Evolutionary conservation across 805 yeast species (phyloP).

Genomic region (Lachancea cidri): DNA sequence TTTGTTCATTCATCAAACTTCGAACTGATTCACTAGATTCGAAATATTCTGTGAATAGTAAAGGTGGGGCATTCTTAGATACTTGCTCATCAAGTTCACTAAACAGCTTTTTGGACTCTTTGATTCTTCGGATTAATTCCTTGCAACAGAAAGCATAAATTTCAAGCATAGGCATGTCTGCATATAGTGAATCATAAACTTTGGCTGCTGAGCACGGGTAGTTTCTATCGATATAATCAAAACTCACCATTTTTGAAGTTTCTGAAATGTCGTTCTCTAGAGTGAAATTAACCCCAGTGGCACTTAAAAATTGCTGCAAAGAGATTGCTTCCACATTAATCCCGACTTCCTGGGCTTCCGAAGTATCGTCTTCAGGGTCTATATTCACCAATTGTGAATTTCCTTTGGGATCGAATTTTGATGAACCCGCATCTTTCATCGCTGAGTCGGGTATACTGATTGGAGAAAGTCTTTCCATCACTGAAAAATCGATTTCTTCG

Average conservation of each 20-base stretch:
- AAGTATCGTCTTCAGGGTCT: background rate
- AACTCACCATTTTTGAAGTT: slow-evolving; percentile 1
- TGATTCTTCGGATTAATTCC: slow-evolving; percentile 47
- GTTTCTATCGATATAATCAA: background rate
- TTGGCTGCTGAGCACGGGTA: slow-evolving; percentile 7
- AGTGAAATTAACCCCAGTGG: slow-evolving; percentile 18
- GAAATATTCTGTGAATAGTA: slow-evolving; percentile 45
- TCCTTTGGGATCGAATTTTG: background rate
- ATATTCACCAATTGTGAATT: background rate
- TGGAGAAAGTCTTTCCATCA: slow-evolving; percentile 29
- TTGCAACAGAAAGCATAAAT: slow-evolving; percentile 50
- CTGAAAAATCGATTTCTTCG: slow-evolving; percentile 17
- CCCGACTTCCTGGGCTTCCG: background rate
- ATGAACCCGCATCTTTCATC: background rate
- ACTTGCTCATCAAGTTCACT: slow-evolving; percentile 44
- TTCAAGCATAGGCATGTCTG: slow-evolving; percentile 33
- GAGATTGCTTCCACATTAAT: slow-evolving; percentile 6
- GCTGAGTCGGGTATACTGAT: background rate
- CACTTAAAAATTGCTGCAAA: slow-evolving; percentile 15
- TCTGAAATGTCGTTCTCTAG: slow-evolving; percentile 15
- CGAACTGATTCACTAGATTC: slow-evolving; percentile 36
- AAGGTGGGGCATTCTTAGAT: slow-evolving; percentile 41
- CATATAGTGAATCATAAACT: slow-evolving; percentile 18
- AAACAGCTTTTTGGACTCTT: slow-evolving; percentile 44
- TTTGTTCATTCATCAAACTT: slow-evolving; percentile 41